Evolutionary conservation across 2,329 filamentous ascomycete genomes (phyloP).

Genomic region (Juglanconis sp.): DNA sequence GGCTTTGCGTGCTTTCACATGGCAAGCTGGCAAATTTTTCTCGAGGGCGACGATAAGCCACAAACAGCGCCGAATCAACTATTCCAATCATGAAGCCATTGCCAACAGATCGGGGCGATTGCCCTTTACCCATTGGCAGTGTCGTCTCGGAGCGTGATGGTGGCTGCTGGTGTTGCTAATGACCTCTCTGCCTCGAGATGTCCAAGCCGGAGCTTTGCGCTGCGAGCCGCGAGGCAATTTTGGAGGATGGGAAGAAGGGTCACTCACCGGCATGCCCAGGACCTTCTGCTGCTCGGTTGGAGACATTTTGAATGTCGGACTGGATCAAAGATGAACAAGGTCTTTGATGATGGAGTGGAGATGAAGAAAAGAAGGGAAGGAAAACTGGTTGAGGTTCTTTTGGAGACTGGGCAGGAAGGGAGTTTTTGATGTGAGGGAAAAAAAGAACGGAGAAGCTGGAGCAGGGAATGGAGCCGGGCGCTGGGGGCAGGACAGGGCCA

Average conservation of each 20-base stretch:
- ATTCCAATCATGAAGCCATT: not conserved
- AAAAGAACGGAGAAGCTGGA: constrained; percentile 15
- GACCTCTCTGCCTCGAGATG: not conserved
- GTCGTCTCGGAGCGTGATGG: not conserved
- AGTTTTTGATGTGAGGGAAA: constrained; percentile 10
- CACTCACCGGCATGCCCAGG: constrained; percentile 66
- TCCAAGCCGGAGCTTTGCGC: not conserved
- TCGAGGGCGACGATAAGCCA: constrained; percentile 11
- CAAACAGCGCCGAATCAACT: not conserved
- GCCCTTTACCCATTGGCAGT: not conserved
- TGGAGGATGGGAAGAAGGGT: constrained; percentile 7
- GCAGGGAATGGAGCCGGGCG: not conserved
- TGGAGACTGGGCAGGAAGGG: constrained; percentile 20
- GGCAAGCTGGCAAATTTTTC: constrained; percentile 15
- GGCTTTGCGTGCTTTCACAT: constrained; percentile 13
- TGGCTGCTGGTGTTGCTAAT: constrained; percentile 2
- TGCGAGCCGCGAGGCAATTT: not conserved
- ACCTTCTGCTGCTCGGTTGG: constrained; percentile 53
- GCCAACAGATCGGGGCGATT: constrained; percentile 3
- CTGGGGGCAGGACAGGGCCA: constrained; percentile 32
- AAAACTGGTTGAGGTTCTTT: constrained; percentile 27
- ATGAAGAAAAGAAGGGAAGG: constrained; percentile 46
- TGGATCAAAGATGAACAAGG: constrained; percentile 37
- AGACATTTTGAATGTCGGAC: constrained; percentile 47
- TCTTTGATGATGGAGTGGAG: constrained; percentile 58